These are phyloP conservation scores for Triangularia setosa DNA, from an alignment of 2,329 filamentous ascomycete genomes.

Conservation along the genomic window DNA sequence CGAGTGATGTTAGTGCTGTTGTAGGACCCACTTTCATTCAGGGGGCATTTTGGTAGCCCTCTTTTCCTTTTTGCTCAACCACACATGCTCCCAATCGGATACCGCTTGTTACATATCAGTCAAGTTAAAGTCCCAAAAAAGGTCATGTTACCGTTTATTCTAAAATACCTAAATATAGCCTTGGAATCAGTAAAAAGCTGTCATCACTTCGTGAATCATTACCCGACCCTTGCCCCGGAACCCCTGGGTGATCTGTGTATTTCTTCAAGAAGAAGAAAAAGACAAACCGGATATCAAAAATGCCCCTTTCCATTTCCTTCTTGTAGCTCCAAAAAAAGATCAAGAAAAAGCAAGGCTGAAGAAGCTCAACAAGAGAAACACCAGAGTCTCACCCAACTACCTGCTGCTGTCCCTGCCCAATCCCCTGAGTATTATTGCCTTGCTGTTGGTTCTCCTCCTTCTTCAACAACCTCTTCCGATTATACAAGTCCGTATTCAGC, in stretches of 20 bases:
- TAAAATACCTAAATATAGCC: not conserved
- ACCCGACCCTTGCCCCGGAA: not conserved
- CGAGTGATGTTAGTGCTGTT: too few species aligned
- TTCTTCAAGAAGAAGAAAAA: not conserved
- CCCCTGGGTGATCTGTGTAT: not conserved
- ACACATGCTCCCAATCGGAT: too few species aligned
- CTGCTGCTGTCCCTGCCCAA: not conserved
- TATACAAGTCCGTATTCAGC: constrained; percentile 36
- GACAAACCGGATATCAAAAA: not conserved
- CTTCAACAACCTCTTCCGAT: constrained; percentile 34
- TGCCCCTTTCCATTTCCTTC: not conserved
- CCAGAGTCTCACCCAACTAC: not conserved
- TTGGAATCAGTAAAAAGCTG: not conserved
- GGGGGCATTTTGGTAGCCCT: too few species aligned
- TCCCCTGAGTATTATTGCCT: not conserved
- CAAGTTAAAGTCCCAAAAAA: not conserved
- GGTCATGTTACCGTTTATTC: not conserved
- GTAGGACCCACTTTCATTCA: too few species aligned
- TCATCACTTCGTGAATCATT: not conserved
- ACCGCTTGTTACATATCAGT: not conserved
- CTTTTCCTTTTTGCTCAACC: too few species aligned
- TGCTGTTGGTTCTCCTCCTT: constrained; percentile 19
- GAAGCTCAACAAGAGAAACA: not conserved
- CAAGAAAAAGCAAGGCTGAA: not conserved
- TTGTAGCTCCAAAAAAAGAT: not conserved